Conservation (phyloP, 768 basidiomycete species). For the Hericium coralloides region DNA sequence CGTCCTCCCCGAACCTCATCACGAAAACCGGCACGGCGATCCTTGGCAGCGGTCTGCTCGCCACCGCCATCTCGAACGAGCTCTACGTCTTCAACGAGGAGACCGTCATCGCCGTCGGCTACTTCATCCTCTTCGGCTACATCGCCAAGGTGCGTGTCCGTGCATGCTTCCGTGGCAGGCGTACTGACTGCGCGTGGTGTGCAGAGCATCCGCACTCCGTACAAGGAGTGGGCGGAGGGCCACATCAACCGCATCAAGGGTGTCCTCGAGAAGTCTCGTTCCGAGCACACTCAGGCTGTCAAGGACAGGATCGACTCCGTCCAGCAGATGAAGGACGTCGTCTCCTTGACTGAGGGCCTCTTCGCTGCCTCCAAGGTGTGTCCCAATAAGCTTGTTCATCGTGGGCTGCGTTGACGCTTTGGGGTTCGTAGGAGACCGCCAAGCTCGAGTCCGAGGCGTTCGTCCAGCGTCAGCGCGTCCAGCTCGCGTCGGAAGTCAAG, state of each 20-base stretch:
- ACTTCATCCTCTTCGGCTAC: constrained; percentile 73
- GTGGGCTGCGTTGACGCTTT: neutral
- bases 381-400: neutral
- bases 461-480: constrained; percentile 82
- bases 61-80: constrained; percentile 93
- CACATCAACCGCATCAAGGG: constrained; percentile 79
- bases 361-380: constrained; percentile 87
- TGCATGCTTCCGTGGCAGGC: neutral
- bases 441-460: constrained; percentile 85
- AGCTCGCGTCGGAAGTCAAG: constrained; percentile 84
- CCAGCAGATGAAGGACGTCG: constrained; percentile 92
- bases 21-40: constrained; percentile 93
- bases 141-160: constrained; percentile 59
- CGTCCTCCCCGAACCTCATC: constrained; percentile 77
- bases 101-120: constrained; percentile 79
- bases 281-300: constrained; percentile 89
- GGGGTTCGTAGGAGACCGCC: constrained; percentile 68
- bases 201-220: constrained; percentile 76
- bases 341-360: constrained; percentile 80
- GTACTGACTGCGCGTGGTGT: constrained; percentile 9
- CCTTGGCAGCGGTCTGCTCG: constrained; percentile 81
- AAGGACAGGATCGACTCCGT: constrained; percentile 89
- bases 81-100: constrained; percentile 98
- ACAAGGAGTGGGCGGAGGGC: constrained; percentile 85
- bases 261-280: constrained; percentile 72